Conservation (phyloP, 1,284 basidiomycete species). For the Ustilago crameri region DNA sequence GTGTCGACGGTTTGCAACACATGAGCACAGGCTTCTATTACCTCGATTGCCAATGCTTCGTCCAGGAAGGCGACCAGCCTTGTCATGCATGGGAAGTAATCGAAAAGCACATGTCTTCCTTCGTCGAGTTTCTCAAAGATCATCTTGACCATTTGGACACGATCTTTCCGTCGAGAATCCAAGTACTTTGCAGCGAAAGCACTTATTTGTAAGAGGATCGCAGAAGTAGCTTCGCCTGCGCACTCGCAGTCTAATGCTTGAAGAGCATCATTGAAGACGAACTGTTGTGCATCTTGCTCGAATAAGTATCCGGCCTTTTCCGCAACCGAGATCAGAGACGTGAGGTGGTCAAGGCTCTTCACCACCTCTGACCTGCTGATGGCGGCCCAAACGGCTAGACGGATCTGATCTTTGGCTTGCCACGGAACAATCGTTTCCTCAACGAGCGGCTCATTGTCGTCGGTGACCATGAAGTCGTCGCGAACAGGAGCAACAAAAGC, state of each 20-base stretch:
- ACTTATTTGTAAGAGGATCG: conserved; percentile 13
- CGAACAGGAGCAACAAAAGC: neutral
- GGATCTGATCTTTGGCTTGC: conserved; percentile 7
- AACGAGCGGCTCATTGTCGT: neutral
- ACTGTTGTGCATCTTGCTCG: conserved; percentile 15
- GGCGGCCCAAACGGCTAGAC: conserved; percentile 29
- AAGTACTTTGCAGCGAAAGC: conserved; percentile 17
- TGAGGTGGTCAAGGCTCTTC: neutral
- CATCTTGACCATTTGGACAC: conserved; percentile 12
- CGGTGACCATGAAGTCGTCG: conserved; percentile 23
- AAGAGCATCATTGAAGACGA: conserved; percentile 22
- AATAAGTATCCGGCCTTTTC: conserved; percentile 14
- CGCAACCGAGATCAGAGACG: conserved; percentile 17
- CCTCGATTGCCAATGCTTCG: conserved; percentile 1
- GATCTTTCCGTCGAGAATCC: conserved; percentile 20
- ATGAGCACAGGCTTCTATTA: conserved; percentile 1
- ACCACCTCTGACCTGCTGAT: conserved; percentile 10
- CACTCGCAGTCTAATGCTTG: neutral
- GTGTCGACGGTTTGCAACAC: conserved; percentile 5
- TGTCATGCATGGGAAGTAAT: conserved; percentile 11
- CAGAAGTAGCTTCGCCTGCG: neutral
- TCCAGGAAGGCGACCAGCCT: conserved; percentile 25
- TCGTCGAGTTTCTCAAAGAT: neutral
- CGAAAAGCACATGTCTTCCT: neutral
- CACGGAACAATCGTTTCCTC: conserved; percentile 11